Evolutionary conservation across 2,329 filamentous ascomycete genomes (phyloP), one percentile per base, ranked within the genome.

Genomic region (Ophiocordyceps sinensis): DNA sequence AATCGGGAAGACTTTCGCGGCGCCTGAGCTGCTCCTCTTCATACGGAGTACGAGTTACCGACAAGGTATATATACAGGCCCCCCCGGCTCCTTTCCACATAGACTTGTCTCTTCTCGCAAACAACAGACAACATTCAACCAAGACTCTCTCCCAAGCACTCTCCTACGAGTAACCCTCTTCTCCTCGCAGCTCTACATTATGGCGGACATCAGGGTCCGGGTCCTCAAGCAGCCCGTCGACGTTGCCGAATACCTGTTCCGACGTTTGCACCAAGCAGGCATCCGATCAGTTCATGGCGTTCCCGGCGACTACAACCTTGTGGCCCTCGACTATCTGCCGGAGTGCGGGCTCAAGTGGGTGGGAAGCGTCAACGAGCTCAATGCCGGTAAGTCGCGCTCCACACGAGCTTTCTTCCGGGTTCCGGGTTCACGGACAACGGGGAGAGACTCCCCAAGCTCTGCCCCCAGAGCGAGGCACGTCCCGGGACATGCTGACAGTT

Each of bases 231-330:
- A 67, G 55, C 71, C 71, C 32, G 54, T 75, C 26, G 73, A 79
- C 45, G 73, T 82, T 40, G 76, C 75, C 42, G 73, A 82, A 53
- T 84, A 84, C 51, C 70, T 84, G 51, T 82, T 82, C 55, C 70
- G 64, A 37, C 67, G 80, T 41, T 66, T 84, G 13, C 64, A 73
- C 47, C 70, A 84, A 54, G 60, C 82, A 30, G 78, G 78, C 28
- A 70, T 82, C 28, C 66, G 70, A 41, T 80, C 77, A 11, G 64
- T 84, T 42, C 78, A 82, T 49, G 79, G 79, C 37, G 61, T 84
- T n/a, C 79, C 80, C 4, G 79, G 77, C 15, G 82, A 86, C 59
- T 85, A 81, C 63, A 85, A 85, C 55, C 68, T 85, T 38, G 68
- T 75, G 14, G 69, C 78, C 9, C 67, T 85, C 21, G 81, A 85